Percentiles rank a stretch among this genome's conserved stretches.
phyloP scores from a whole-genome alignment of 306 rosid species.

The Fagus crenata region DNA sequence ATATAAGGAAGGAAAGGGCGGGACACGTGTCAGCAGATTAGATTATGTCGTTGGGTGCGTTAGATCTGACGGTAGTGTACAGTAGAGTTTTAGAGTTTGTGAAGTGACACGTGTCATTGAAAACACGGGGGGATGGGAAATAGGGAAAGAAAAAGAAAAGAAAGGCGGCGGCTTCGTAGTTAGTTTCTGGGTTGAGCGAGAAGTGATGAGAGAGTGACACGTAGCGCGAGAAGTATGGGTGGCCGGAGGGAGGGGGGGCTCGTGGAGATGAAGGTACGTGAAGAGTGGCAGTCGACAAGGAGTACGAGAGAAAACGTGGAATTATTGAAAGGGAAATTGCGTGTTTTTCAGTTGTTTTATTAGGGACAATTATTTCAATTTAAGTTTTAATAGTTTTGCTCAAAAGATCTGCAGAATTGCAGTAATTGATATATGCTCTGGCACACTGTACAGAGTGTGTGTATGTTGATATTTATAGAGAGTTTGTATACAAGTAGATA shows the following conservation, averaged over 20 bases:
- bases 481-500: too few species aligned
- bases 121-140: not conserved
- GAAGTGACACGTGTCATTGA: conserved; percentile 21
- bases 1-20: conserved; percentile 9
- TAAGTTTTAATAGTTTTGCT: not conserved
- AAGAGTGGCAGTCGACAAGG: conserved; percentile 45
- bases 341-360: not conserved
- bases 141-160: too few species aligned
- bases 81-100: not conserved
- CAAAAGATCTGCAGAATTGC: too few species aligned
- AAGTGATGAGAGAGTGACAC: conserved; percentile 26
- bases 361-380: conserved; percentile 22
- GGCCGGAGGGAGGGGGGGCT: not conserved
- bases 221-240: conserved; percentile 33
- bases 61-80: not conserved
- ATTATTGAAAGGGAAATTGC: conserved; percentile 14
- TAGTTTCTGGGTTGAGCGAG: not conserved
- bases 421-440: too few species aligned
- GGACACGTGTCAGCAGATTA: conserved; percentile 49
- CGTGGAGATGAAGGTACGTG: conserved; percentile 42
- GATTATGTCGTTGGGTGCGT: too few species aligned
- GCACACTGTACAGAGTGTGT: too few species aligned
- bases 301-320: conserved; percentile 30
- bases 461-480: too few species aligned
- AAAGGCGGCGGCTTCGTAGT: conserved; percentile 32